A percentile compares a stretch with the other conserved stretches of the same genome.
These are phyloP conservation scores for Diversispora eburnea DNA, from an alignment of 192 early-diverging fungal species.

Conservation along the genomic window DNA sequence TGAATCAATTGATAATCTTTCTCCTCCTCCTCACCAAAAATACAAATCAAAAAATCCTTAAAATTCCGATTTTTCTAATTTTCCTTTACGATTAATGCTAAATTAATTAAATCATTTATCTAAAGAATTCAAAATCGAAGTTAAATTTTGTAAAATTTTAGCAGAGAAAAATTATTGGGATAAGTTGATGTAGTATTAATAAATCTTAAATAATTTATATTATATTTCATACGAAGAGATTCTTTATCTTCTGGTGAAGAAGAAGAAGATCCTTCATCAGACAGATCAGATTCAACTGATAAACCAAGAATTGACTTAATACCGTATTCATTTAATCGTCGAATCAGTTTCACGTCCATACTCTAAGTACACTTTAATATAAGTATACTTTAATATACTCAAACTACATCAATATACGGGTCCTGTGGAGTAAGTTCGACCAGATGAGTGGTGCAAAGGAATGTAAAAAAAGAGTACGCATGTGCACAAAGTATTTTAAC, in stretches of 20 bases:
- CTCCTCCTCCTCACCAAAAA: constrained; percentile 42
- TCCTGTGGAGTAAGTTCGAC: too few species aligned
- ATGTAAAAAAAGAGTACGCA: too few species aligned
- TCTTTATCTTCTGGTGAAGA: constrained; percentile 37
- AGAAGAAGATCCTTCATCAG: constrained; percentile 39
- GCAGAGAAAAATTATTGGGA: constrained; percentile 81
- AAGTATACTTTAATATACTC: background rate
- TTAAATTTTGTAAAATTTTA: constrained; percentile 48
- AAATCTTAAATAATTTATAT: constrained; percentile 66
- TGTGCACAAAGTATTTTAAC: too few species aligned
- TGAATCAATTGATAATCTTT: constrained; percentile 59
- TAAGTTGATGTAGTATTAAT: constrained; percentile 66
- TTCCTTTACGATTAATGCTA: too few species aligned
- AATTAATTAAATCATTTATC: too few species aligned
- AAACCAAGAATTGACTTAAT: constrained; percentile 87
- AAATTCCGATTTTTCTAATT: too few species aligned
- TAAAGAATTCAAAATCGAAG: too few species aligned
- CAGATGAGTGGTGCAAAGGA: too few species aligned
- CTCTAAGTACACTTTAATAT: too few species aligned
- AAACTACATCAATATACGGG: too few species aligned
- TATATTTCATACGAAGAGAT: constrained; percentile 8
- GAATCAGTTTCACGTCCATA: constrained; percentile 77
- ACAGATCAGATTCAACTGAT: constrained; percentile 83
- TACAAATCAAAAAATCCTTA: too few species aligned
- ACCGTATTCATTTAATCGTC: constrained; percentile 50